Conservation (phyloP, 495 filamentous ascomycete species). For the Penicillium goetzii region DNA sequence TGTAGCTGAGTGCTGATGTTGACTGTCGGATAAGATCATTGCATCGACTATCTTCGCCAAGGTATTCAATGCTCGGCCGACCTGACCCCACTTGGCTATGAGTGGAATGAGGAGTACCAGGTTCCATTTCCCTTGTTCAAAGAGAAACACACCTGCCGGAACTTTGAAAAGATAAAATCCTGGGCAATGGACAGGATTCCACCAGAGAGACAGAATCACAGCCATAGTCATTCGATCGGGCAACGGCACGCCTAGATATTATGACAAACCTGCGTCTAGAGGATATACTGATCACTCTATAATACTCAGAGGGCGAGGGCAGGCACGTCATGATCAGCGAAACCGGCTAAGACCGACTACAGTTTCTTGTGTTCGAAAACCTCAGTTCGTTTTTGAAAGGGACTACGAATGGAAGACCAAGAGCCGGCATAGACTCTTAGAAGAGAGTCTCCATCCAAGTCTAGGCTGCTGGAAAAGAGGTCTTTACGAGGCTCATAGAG, state of each 20-base stretch:
- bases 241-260: background rate
- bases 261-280: background rate
- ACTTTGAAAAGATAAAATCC: slow-evolving; percentile 6
- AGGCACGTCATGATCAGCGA: background rate
- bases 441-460: no score
- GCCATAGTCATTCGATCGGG: background rate
- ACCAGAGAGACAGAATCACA: slow-evolving; percentile 1
- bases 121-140: slow-evolving; percentile 8
- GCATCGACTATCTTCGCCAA: slow-evolving; percentile 10
- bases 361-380: no score
- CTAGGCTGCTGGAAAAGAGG: no score
- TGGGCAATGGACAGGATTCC: slow-evolving; percentile 4
- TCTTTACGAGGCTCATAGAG: no score
- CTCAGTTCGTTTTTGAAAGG: background rate
- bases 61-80: slow-evolving; percentile 5
- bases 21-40: slow-evolving; percentile 2
- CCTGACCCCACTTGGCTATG: slow-evolving; percentile 7
- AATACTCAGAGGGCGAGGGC: background rate
- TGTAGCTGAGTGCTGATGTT: background rate
- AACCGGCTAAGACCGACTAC: no score
- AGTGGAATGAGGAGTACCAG: slow-evolving; percentile 7
- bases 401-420: background rate
- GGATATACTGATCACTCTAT: background rate
- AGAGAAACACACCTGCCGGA: slow-evolving; percentile 5
- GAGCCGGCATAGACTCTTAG: no score